Base-by-base conservation (phyloP, 2,329 filamentous ascomycete species). In the Sporothrix dimorphospora region DNA sequence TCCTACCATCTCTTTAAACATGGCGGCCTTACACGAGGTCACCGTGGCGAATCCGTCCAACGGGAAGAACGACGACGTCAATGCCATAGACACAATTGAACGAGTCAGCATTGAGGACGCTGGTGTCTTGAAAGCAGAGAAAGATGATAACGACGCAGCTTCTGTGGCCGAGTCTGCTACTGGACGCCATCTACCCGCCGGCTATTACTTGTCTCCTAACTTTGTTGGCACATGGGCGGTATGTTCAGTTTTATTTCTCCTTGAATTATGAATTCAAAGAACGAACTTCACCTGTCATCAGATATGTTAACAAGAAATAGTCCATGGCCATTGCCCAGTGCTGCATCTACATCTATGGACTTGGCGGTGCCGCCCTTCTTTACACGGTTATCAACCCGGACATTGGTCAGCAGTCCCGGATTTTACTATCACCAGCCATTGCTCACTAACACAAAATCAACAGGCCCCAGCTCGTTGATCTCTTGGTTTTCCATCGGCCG, bases 311-410 rank as follows among this genome's bases (percentile, higher is more conserved):
- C 21, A 55, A 12, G 30, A 27, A 27, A 8, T 24, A 55, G 51
- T 55, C 21, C 21, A 27, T 55, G 51, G 51, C 51, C 1, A 55
- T 55, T 27, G 21, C 51, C 21, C 51, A 55, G 12, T 55, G 51
- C 51, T 55, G 51, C 51, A 55, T 55, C 51, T 55, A 27, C 51
- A 55, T 55, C 11, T 55, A 55, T 21, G 51, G 51, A 24, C 51
- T 55, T 6, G 51, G 51, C 24, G 51, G 51, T 55, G 51, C 51
- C 27, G 51, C 51, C n/a, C 51, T 55, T 27, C 12, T 55, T 21
- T 55, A 55, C 51, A 55, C 51, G 8, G 51, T 55, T 21, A 55
- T 55, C 51, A 55, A 27, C 5, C 51, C 49, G 1, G 51, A 55
- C 12, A 27, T 55, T 14, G 51, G 51, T 55, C 4, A 8, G 51